Evolutionary conservation across 1,284 basidiomycete species (phyloP), one percentile per base, ranked within the genome.

Genomic region (Leccinum subfulvum): DNA sequence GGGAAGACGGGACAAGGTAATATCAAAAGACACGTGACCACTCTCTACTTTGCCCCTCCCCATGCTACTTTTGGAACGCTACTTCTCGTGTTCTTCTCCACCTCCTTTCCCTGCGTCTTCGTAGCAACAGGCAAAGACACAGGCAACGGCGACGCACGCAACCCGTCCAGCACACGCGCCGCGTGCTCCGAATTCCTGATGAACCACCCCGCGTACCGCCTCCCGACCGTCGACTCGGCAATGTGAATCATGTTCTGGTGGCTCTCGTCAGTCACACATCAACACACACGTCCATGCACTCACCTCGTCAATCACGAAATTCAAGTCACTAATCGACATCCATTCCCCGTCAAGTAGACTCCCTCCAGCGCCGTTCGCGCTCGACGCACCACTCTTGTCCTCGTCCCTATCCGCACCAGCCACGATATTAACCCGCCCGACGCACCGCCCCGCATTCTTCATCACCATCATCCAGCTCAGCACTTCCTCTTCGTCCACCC

Each of bases 391-490:
- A 41, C 16, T 0, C 8, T 62, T 71, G 6, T 69, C 68, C 16
- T 73, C 68, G 53, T 73, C 72, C 65, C 66, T 75, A 54, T 74
- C 72, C 0, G 59, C 35, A 9, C 67, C 67, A 2, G 66, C 41
- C 1, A 67, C 56, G 2, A 63, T 62, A 33, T 62, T 72, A 52
- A 75, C 82, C 2, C 88, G 79, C 67, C 88, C 86, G 63, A 92
- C 80, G 62, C 85, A 88, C 73, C 92, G 85, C 69, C 91, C 93
- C 1, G 89, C 88, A 67, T 91, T 89, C 81, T 99, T 98, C 80
- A 97, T 87, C 55, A 95, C 90, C 94, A 98, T 98, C 84, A 98
- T 86, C 83, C 96, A 93, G 79, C 97, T 92, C 61, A 98, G 84
- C 69, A 98, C 89, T 75, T 95, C 92, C 75, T 98, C 96, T 78